Conservation (phyloP, 169 alveolate species). For the Plasmodium gonderi region DNA sequence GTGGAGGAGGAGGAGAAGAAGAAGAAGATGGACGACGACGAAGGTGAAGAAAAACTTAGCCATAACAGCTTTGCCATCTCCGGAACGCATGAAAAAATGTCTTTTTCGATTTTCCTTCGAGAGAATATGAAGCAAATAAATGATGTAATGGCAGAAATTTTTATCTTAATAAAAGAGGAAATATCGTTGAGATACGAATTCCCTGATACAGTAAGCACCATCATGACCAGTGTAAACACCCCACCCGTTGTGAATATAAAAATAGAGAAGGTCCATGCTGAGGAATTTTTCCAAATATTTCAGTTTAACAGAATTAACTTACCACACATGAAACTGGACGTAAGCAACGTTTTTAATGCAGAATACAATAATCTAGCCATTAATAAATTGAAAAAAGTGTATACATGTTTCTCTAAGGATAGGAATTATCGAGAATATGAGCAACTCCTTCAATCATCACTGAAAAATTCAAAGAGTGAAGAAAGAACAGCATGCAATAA, state of each 20-base stretch:
- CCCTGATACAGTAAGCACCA: not conserved
- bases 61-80: not conserved
- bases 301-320: constrained; percentile 21
- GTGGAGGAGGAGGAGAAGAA: not conserved
- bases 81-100: constrained; percentile 30
- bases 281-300: constrained; percentile 34
- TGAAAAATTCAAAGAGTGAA: not conserved
- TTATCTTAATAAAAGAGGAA: not conserved
- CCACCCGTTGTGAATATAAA: not conserved
- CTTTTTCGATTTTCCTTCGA: constrained; percentile 16
- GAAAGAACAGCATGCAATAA: not conserved
- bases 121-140: not conserved
- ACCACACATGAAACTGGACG: constrained; percentile 1
- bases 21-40: not conserved
- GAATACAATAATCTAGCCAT: constrained; percentile 19
- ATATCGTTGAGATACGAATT: not conserved
- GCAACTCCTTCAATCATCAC: not conserved
- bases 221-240: not conserved
- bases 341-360: not conserved
- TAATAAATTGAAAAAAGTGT: constrained; percentile 40
- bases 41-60: not conserved
- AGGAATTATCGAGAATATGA: constrained; percentile 22
- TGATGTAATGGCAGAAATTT: constrained; percentile 1
- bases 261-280: not conserved
- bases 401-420: constrained; percentile 18